phyloP scores from a whole-genome alignment of 2,329 filamentous ascomycete species.

The Eutypa lata region DNA sequence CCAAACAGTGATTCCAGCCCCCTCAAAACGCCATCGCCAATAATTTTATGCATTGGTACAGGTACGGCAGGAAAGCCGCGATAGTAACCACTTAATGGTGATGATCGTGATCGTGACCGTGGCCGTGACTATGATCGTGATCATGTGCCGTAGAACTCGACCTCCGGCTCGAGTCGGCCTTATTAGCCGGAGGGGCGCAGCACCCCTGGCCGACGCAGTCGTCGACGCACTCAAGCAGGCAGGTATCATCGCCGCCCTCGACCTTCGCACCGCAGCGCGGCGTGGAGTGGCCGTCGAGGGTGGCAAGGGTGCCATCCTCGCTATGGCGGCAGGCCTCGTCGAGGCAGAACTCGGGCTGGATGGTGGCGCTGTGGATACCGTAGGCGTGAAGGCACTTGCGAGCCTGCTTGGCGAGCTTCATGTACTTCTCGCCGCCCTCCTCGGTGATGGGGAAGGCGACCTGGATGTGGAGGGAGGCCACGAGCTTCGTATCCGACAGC shows the following conservation, averaged over 20 bases:
- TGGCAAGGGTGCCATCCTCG: slow-evolving; percentile 22
- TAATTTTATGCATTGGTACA: too few species aligned
- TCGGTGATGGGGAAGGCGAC: slow-evolving; percentile 87
- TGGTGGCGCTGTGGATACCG: slow-evolving; percentile 94
- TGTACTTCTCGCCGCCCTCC: slow-evolving; percentile 76
- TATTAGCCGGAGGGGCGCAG: slow-evolving; percentile 30
- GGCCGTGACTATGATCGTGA: slow-evolving; percentile 31
- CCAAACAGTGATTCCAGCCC: too few species aligned
- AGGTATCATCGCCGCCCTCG: slow-evolving; percentile 31
- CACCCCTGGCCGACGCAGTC: slow-evolving; percentile 45
- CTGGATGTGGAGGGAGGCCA: slow-evolving; percentile 91
- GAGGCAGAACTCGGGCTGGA: slow-evolving; percentile 84
- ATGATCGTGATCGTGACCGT: slow-evolving; percentile 6
- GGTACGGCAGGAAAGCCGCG: too few species aligned
- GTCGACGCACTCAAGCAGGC: slow-evolving; percentile 52
- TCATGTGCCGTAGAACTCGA: slow-evolving; percentile 27
- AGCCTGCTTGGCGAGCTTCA: slow-evolving; percentile 80
- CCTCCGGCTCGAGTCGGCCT: slow-evolving; percentile 30
- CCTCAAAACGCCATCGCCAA: too few species aligned
- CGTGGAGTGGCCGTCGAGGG: slow-evolving; percentile 22
- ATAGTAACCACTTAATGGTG: too few species aligned
- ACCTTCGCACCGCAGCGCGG: slow-evolving; percentile 8
- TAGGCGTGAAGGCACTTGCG: slow-evolving; percentile 89
- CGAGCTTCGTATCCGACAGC: slow-evolving; percentile 88
- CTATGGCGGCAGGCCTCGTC: slow-evolving; percentile 43